Evolutionary conservation across 2,329 filamentous ascomycete genomes (phyloP).

Genomic region (Rugonectria rugulosa): DNA sequence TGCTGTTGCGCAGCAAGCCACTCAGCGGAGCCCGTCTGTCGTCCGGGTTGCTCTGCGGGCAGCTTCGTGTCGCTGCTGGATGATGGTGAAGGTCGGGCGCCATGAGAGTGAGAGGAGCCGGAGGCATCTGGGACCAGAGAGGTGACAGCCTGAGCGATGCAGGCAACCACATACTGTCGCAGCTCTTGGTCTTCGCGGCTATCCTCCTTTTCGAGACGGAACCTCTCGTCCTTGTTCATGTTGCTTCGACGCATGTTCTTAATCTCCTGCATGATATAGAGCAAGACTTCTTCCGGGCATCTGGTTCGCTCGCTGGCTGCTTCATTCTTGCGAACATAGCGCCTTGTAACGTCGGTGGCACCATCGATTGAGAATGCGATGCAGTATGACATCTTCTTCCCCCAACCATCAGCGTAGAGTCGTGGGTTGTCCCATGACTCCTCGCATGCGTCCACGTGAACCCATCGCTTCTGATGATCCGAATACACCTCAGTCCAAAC

Average conservation of each 20-base stretch:
- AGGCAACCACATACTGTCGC: constrained; percentile 74
- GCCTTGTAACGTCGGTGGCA: constrained; percentile 70
- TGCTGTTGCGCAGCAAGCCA: constrained; percentile 59
- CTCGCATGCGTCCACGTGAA: constrained; percentile 96
- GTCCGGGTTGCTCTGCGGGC: constrained; percentile 65
- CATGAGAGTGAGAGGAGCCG: constrained; percentile 36
- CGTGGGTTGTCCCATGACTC: constrained; percentile 94
- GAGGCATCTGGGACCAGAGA: constrained; percentile 65
- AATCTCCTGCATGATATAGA: constrained; percentile 93
- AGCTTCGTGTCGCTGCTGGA: constrained; percentile 65
- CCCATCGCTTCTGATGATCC: constrained; percentile 89
- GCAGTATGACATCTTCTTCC: constrained; percentile 96
- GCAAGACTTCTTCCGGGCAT: constrained; percentile 87
- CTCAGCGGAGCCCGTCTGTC: constrained; percentile 59
- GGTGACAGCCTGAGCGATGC: constrained; percentile 76
- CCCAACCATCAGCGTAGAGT: constrained; percentile 93
- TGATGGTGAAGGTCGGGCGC: constrained; percentile 30
- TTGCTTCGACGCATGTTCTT: constrained; percentile 83
- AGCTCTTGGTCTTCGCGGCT: constrained; percentile 78
- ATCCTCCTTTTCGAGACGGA: constrained; percentile 82
- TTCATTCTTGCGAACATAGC: constrained; percentile 75
- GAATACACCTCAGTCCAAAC: constrained; percentile 99
- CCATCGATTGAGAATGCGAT: constrained; percentile 95
- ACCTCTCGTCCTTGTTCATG: constrained; percentile 85
- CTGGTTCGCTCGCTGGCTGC: constrained; percentile 77